phyloP scores from a whole-genome alignment of 1,284 basidiomycete genomes.

The Porodaedalea pini region DNA sequence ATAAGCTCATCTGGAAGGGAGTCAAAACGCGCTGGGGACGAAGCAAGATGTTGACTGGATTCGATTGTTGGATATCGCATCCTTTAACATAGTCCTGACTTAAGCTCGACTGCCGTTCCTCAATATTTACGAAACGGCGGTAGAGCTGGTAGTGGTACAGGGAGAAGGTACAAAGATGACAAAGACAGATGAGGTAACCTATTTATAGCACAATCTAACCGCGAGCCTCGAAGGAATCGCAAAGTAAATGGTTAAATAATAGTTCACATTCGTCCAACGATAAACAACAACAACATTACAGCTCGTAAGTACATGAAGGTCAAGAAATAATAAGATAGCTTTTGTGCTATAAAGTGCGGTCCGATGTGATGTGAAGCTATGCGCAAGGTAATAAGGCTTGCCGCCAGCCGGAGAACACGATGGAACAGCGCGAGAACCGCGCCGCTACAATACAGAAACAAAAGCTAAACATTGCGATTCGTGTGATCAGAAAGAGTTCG shows the following conservation, averaged over 20 bases:
- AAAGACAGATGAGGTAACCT: neutral
- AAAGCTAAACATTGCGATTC: neutral
- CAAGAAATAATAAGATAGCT: neutral
- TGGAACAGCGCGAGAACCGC: neutral
- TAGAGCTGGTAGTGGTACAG: too few relatives aligned
- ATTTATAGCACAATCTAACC: too few relatives aligned
- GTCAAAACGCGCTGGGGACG: neutral
- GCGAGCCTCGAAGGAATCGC: too few relatives aligned
- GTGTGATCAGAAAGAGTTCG: neutral
- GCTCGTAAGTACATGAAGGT: constrained; percentile 1
- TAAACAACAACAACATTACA: neutral
- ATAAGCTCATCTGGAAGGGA: neutral
- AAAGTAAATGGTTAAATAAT: too few relatives aligned
- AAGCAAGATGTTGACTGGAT: neutral
- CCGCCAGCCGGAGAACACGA: neutral
- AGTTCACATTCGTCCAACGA: neutral
- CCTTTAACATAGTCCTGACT: too few relatives aligned
- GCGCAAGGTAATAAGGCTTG: too few relatives aligned
- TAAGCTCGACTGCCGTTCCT: too few relatives aligned
- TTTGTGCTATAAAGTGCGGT: neutral
- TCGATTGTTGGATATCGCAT: neutral
- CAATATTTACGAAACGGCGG: too few relatives aligned
- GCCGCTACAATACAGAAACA: neutral
- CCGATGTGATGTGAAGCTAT: neutral
- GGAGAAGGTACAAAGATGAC: too few relatives aligned